Conservation (phyloP, 116 monocot species). For the Zostera marina region DNA sequence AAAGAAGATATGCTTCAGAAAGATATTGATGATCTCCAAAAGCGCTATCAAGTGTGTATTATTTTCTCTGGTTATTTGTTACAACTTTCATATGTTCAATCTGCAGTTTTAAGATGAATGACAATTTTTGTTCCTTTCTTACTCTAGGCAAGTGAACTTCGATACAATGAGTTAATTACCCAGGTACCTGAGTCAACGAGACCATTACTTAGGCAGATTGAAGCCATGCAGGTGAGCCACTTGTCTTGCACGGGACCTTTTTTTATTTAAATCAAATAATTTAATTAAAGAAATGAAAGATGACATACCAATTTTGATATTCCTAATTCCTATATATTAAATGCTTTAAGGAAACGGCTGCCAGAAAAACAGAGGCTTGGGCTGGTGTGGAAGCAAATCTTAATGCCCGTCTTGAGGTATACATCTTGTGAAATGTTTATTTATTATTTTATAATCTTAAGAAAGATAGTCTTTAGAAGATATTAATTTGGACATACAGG, state of each 20-base stretch:
- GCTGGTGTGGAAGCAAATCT: conserved; percentile 77
- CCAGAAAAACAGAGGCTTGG: conserved; percentile 91
- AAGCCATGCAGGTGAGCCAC: conserved; percentile 83
- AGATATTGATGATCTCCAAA: conserved; percentile 91
- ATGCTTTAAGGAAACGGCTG: conserved; percentile 58
- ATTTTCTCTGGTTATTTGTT: conserved; percentile 3
- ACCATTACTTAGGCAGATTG: conserved; percentile 91
- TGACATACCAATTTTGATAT: background rate
- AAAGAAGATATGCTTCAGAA: conserved; percentile 83
- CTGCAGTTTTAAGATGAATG: background rate
- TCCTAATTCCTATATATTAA: background rate
- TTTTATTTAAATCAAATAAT: background rate
- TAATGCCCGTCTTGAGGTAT: conserved; percentile 82
- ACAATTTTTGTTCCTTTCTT: conserved; percentile 3
- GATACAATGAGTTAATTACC: conserved; percentile 83
- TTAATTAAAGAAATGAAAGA: background rate
- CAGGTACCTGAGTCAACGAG: conserved; percentile 97
- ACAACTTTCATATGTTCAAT: background rate
- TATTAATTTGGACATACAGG: conserved; percentile 25
- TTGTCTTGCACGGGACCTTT: background rate
- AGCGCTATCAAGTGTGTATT: conserved; percentile 71
- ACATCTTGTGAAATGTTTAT: background rate
- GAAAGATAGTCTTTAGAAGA: background rate
- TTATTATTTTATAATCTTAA: background rate
- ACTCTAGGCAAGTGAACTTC: conserved; percentile 80